Percentiles rank a stretch among this genome's conserved stretches.
phyloP scores from a whole-genome alignment of 495 filamentous ascomycete genomes.

The Neurospora sp. region DNA sequence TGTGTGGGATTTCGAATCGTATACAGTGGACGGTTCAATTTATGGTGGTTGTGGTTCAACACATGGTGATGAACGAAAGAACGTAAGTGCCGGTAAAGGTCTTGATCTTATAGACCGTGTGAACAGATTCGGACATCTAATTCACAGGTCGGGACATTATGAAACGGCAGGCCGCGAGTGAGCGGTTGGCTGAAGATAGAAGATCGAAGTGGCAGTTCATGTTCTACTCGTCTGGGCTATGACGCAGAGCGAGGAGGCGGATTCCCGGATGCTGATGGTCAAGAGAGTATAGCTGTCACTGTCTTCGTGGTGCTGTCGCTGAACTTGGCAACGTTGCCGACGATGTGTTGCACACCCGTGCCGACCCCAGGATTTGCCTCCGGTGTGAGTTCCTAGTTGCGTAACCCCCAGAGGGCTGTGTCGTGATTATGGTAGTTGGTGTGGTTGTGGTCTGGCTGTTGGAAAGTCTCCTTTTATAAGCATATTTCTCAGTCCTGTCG shows the following conservation, averaged over 20 bases:
- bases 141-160: not conserved
- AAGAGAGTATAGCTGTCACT: conserved; percentile 33
- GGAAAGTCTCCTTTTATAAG: not conserved
- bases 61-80: not conserved
- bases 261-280: conserved; percentile 55
- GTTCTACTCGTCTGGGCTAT: not conserved
- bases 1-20: not conserved
- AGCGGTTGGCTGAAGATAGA: not conserved
- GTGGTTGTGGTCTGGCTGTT: not conserved
- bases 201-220: not conserved
- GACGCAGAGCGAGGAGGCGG: conserved; percentile 49
- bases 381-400: not conserved
- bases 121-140: not conserved
- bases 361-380: not conserved
- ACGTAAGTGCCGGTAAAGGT: not conserved
- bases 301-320: conserved; percentile 33
- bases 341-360: conserved; percentile 30
- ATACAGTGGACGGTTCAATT: not conserved
- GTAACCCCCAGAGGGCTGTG: not conserved
- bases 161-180: not conserved
- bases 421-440: not conserved
- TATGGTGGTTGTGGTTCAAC: not conserved
- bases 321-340: conserved; percentile 40
- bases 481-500: not conserved
- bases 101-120: not conserved